Base-by-base conservation (phyloP, 2,329 filamentous ascomycete genomes). In the Byssothecium circinans region DNA sequence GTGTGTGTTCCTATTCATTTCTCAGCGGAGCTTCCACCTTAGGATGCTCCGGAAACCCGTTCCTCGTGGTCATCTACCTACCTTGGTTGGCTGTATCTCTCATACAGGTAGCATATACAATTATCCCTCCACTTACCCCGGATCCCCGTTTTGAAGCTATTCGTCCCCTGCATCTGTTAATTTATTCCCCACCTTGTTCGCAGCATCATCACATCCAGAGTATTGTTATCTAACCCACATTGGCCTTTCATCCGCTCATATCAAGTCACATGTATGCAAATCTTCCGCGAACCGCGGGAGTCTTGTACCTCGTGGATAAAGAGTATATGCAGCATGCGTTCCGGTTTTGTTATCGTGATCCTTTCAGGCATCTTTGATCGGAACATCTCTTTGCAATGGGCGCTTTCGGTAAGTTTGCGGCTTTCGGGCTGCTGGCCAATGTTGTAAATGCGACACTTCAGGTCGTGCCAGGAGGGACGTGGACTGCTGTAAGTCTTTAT, bases 391-490 rank as follows among this genome's bases (percentile, higher is more conserved):
- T 40, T 43, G 47, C n/a, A 3, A 69, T 69, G 65, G 56, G 48
- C 27, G 45, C 47, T 10, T 40, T 54, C 18, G 32, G 37, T 20
- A 14, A 35, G 10, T 27, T 62, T 14, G 34, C 51, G 14, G 36
- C 35, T 18, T 18, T 53, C 14, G 52, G 47, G 15, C 42, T 65
- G 3, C 42, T 66, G 22, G 56, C 52, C n/a, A 54, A 57, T 1
- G 47, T 52, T 2, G 60, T 50, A 7, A 52, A 41, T 45, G 68
- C 68, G 8, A 61, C 67, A n/a, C 57, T 72, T 10, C 69, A 73
- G 47, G 66, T 73, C 25, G 60, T 73, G 2, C 63, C 70, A 7
- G 70, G 70, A 7, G 70, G 62, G 30, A 72, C 70, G n/a, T 72
- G 69, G 69, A 73, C 70, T 8, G 67, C 65, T 8, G 67, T 68